Conservation (phyloP, 139 green algal genomes). For the Chlamydomonas sp. region DNA sequence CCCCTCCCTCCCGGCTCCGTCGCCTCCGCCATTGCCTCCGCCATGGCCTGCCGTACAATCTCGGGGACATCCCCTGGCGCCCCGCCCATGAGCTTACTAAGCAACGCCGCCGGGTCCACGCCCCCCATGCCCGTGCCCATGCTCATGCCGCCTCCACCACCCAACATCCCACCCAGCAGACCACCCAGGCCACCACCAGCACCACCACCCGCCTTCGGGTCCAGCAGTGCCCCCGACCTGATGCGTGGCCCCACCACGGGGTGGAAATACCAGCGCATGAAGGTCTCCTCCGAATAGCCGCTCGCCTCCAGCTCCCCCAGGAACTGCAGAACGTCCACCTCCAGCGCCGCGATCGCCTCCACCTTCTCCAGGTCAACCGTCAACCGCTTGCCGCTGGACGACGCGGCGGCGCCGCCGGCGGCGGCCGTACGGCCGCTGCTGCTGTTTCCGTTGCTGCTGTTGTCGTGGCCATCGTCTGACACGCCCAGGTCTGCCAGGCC, state of each 20-base stretch:
- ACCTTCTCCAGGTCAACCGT: conserved; percentile 4
- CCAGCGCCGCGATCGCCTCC: conserved; percentile 12
- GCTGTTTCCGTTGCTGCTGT: not conserved
- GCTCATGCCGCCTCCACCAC: too few species aligned
- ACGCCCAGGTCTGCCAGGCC: not conserved
- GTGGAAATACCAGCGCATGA: conserved; percentile 42
- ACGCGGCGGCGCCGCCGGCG: not conserved
- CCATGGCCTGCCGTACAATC: too few species aligned
- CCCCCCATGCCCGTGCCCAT: too few species aligned
- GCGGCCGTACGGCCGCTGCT: not conserved
- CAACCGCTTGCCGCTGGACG: not conserved
- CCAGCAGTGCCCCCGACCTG: conserved; percentile 6
- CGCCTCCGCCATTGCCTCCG: too few species aligned
- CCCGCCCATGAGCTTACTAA: too few species aligned
- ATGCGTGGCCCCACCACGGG: conserved; percentile 32
- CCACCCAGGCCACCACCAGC: not conserved
- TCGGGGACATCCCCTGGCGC: too few species aligned
- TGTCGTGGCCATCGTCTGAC: not conserved
- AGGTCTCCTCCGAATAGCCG: conserved; percentile 3
- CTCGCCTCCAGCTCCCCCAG: conserved; percentile 21
- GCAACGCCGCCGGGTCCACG: too few species aligned
- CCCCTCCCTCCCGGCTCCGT: too few species aligned
- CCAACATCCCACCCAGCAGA: too few species aligned
- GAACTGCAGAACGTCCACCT: not conserved
- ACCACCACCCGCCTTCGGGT: not conserved